A percentile compares a stretch with the other conserved stretches of the same genome.
Evolutionary conservation across 768 basidiomycete genomes (phyloP).

Genomic region (Punctularia strigosozonata): DNA sequence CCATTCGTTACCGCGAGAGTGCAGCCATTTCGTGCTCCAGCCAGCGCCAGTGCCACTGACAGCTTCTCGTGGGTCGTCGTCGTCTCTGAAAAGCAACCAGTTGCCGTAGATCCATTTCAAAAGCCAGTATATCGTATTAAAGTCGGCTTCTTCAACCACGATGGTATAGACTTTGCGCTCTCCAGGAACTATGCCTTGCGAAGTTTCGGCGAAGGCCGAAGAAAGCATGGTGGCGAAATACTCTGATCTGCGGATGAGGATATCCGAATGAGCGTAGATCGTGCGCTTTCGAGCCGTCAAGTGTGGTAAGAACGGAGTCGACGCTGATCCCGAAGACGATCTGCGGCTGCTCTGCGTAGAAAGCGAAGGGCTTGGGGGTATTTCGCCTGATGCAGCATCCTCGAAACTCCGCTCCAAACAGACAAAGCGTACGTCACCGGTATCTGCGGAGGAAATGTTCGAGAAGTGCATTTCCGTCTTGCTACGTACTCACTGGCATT

Average conservation of each 20-base stretch:
- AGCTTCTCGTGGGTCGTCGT: conserved; percentile 56
- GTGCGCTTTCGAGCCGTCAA: conserved; percentile 56
- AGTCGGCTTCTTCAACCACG: conserved; percentile 71
- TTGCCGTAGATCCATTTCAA: conserved; percentile 69
- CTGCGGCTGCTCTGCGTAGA: conserved; percentile 21
- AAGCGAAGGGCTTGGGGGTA: conserved; percentile 16
- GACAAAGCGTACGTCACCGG: conserved; percentile 68
- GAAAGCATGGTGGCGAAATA: conserved; percentile 69
- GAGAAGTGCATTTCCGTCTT: too few relatives aligned
- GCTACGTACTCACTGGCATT: conserved; percentile 51
- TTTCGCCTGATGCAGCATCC: too few relatives aligned
- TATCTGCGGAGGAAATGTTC: conserved; percentile 26
- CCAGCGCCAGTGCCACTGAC: conserved; percentile 60
- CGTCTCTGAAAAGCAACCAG: conserved; percentile 57
- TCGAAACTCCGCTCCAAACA: conserved; percentile 45
- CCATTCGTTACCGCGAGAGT: conserved; percentile 40
- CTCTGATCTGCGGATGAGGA: conserved; percentile 61
- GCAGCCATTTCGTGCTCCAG: conserved; percentile 50
- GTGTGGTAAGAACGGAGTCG: conserved; percentile 29
- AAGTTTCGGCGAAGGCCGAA: conserved; percentile 58
- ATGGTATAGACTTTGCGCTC: conserved; percentile 52
- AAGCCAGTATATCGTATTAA: conserved; percentile 69
- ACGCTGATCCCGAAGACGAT: conserved; percentile 31
- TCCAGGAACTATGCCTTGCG: conserved; percentile 14
- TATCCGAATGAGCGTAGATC: conserved; percentile 72